Evolutionary conservation across 805 yeast species (phyloP).

Genomic region (Jamesozyma piceae): DNA sequence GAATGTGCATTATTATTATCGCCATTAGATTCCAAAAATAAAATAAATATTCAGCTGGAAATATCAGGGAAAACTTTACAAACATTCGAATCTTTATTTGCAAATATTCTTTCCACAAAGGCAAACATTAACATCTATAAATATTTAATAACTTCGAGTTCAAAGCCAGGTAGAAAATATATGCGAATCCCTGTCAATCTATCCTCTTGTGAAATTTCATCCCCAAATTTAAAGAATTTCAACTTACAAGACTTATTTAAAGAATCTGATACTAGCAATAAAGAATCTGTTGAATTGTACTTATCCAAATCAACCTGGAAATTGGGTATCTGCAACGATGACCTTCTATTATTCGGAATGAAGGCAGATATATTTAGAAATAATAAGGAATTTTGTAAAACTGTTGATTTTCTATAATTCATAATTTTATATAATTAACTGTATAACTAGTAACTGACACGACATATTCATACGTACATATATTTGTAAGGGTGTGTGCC

Average conservation of each 20-base stretch:
- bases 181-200: constrained; percentile 16
- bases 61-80: constrained; percentile 12
- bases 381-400: constrained; percentile 10
- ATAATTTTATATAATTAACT: no score
- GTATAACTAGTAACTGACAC: no score
- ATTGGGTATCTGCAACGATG: constrained; percentile 11
- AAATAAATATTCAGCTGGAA: constrained; percentile 17
- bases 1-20: constrained; percentile 28
- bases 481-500: no score
- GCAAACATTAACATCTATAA: background rate
- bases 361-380: constrained; percentile 15
- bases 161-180: background rate
- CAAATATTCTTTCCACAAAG: constrained; percentile 4
- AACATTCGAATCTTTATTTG: constrained; percentile 13
- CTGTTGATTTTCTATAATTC: background rate
- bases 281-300: constrained; percentile 6
- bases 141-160: no score
- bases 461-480: no score
- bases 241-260: constrained; percentile 6
- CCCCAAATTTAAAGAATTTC: constrained; percentile 10
- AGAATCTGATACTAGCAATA: background rate
- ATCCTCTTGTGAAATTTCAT: constrained; percentile 10
- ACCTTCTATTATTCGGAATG: constrained; percentile 15
- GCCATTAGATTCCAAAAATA: constrained; percentile 21
- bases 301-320: constrained; percentile 20